These are phyloP conservation scores for Penicillium waksmanii DNA, from an alignment of 495 filamentous ascomycete genomes.

Conservation along the genomic window DNA sequence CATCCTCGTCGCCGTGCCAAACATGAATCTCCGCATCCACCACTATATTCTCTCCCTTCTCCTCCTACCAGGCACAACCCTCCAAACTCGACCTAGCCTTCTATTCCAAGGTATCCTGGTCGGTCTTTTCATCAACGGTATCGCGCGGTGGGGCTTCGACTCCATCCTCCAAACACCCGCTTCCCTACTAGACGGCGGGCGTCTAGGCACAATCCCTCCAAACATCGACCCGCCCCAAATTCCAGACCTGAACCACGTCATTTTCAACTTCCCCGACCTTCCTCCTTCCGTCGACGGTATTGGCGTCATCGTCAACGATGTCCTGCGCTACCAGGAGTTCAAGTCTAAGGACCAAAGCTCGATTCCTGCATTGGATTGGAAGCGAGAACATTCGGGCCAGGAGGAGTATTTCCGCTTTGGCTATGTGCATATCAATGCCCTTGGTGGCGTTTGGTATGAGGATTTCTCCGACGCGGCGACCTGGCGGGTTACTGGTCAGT, in stretches of 20 bases:
- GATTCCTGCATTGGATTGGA: slow-evolving; percentile 51
- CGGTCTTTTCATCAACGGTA: slow-evolving; percentile 68
- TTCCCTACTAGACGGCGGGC: slow-evolving; percentile 52
- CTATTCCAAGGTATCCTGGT: slow-evolving; percentile 65
- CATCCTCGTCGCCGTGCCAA: slow-evolving; percentile 54
- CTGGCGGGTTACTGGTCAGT: slow-evolving; percentile 47
- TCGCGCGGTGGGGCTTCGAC: slow-evolving; percentile 68
- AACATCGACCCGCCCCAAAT: slow-evolving; percentile 39
- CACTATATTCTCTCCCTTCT: slow-evolving; percentile 67
- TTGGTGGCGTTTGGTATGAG: slow-evolving; percentile 60
- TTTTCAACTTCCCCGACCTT: slow-evolving; percentile 49
- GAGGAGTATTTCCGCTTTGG: slow-evolving; percentile 82
- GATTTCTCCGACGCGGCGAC: slow-evolving; percentile 80
- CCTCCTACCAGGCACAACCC: slow-evolving; percentile 58
- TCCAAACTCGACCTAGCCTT: slow-evolving; percentile 60
- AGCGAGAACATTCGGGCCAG: slow-evolving; percentile 42
- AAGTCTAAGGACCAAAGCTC: slow-evolving; percentile 43
- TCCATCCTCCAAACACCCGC: slow-evolving; percentile 62
- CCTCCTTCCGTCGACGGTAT: slow-evolving; percentile 54
- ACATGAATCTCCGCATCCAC: slow-evolving; percentile 65
- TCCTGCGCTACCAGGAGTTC: slow-evolving; percentile 51
- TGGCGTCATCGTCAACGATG: slow-evolving; percentile 62
- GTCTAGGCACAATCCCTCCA: slow-evolving; percentile 52
- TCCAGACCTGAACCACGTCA: slow-evolving; percentile 41
- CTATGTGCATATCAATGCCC: slow-evolving; percentile 58